phyloP scores from a whole-genome alignment of 495 filamentous ascomycete genomes.

The Daldinia grandis region DNA sequence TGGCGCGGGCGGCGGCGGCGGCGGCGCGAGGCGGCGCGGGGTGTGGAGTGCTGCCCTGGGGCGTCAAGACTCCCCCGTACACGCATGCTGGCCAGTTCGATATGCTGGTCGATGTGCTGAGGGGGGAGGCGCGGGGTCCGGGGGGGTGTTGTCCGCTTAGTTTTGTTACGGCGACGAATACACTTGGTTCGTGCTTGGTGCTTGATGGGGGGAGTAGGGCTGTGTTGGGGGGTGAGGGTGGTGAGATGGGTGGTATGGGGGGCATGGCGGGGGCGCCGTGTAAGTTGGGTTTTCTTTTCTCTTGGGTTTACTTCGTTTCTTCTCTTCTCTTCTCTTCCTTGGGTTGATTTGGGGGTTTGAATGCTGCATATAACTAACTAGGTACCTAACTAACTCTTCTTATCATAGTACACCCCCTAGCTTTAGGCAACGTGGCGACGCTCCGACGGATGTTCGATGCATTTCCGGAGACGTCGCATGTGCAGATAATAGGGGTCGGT shows the following conservation, averaged over 20 bases:
- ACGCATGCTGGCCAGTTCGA: constrained; percentile 69
- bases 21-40: neutral
- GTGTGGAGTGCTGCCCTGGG: constrained; percentile 55
- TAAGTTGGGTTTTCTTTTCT: neutral
- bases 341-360: too few relatives aligned
- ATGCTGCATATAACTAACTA: too few relatives aligned
- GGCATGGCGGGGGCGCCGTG: constrained; percentile 70
- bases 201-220: constrained; percentile 38
- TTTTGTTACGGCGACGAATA: constrained; percentile 78
- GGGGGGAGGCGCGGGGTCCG: constrained; percentile 13
- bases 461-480: constrained; percentile 38
- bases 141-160: constrained; percentile 49
- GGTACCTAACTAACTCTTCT: neutral
- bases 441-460: constrained; percentile 64
- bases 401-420: constrained; percentile 66
- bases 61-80: constrained; percentile 76
- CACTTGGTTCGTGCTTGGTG: constrained; percentile 71
- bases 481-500: constrained; percentile 71
- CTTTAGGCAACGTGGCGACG: constrained; percentile 74
- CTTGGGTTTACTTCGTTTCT: neutral
- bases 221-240: neutral
- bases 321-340: neutral
- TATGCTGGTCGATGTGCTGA: constrained; percentile 59
- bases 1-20: constrained; percentile 38
- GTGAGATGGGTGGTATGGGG: constrained; percentile 59